Base-by-base conservation (phyloP, 768 basidiomycete genomes). In the Serendipita sp. region DNA sequence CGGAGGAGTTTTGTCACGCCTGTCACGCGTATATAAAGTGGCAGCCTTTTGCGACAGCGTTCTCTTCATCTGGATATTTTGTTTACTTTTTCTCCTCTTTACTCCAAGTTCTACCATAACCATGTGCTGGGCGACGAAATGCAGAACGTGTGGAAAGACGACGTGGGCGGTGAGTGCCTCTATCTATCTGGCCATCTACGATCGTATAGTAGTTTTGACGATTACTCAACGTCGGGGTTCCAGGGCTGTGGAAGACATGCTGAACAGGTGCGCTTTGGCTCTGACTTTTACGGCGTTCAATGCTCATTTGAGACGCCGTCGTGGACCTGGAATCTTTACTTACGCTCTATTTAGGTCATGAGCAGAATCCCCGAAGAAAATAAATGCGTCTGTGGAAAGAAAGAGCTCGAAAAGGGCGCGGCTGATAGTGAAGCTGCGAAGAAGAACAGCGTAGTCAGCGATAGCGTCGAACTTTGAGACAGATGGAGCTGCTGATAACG, bases 231-330 rank as follows among this genome's bases (percentile, higher is more conserved):
- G 43, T 62, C 67, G 38, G 38, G n/a, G 38, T 38, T 38, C 38
- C 75, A 88, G 86, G 86, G 86, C 58, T 88, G 86, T 65, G 86
- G 86, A 9, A 67, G 68, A 63, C 86, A 88, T 72, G 79, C 78
- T 69, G 82, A 86, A 65, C 61, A 56, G 60, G 28, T 42, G 61
- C 28, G 56, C 38, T 13, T 34, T 24, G 58, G n/a, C 58, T 24
- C 17, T 48, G 50, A 65, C 62, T 61, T 42, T 30, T 64, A 65
- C 68, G 61, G 20, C 50, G 30, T 48, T 28, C 26, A 48, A 20
- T 7, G 45, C 22, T 30, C 67, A 65, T 69, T 68, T 71, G 58
- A 50, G 64, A 61, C 68, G 68, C 67, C 68, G 61, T 14, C 38
- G 38, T 67, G 63, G 67, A 66, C 68, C 70, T 62, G 43, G 41